Percentiles rank a stretch among this genome's conserved stretches.
Conservation (phyloP, 1,284 basidiomycete species). For the Ceratobasidium theobromae region DNA sequence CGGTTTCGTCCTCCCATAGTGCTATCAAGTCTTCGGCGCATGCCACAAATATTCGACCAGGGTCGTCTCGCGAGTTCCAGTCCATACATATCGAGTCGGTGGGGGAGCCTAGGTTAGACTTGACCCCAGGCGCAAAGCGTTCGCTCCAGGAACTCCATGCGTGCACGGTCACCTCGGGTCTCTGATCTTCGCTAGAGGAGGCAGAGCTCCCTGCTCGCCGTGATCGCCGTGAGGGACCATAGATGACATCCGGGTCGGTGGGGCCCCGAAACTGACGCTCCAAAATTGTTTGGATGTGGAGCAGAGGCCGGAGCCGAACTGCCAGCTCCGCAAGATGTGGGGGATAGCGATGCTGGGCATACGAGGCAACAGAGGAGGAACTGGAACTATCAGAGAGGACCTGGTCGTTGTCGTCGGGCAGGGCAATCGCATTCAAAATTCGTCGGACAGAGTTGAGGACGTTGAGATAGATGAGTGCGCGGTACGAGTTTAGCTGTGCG, state of each 20-base stretch:
- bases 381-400: slow-evolving; percentile 6
- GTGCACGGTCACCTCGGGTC: slow-evolving; percentile 6
- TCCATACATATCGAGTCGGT: slow-evolving; percentile 8
- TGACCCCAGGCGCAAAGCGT: neutral
- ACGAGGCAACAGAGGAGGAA: neutral
- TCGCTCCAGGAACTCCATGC: slow-evolving; percentile 18
- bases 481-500: slow-evolving; percentile 29
- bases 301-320: slow-evolving; percentile 60
- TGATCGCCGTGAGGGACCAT: slow-evolving; percentile 37
- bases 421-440: slow-evolving; percentile 32
- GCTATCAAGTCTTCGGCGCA: slow-evolving; percentile 56
- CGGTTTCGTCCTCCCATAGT: slow-evolving; percentile 52
- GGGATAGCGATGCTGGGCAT: neutral
- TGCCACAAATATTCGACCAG: slow-evolving; percentile 54
- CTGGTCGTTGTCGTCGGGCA: slow-evolving; percentile 2
- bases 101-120: neutral
- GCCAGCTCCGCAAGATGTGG: slow-evolving; percentile 58
- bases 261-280: slow-evolving; percentile 60
- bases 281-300: slow-evolving; percentile 65
- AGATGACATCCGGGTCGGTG: slow-evolving; percentile 52
- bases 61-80: slow-evolving; percentile 43
- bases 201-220: neutral
- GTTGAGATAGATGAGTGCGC: slow-evolving; percentile 35
- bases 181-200: neutral
- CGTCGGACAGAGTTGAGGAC: slow-evolving; percentile 33